A percentile compares a stretch with the other conserved stretches of the same genome.
phyloP scores from a whole-genome alignment of 805 yeast species.

The Lachancea cidri region DNA sequence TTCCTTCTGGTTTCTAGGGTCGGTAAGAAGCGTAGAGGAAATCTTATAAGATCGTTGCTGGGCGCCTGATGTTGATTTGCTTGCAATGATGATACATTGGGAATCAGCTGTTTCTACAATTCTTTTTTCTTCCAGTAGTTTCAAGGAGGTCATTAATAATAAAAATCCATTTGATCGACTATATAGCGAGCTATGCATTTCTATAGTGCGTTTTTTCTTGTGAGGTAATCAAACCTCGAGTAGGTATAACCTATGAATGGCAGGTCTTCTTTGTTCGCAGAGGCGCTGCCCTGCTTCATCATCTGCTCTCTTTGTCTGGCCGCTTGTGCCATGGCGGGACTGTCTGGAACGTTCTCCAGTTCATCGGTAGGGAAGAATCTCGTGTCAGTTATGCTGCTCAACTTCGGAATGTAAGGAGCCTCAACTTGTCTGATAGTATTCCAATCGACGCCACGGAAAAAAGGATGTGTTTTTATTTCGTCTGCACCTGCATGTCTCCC shows the following conservation, averaged over 20 bases:
- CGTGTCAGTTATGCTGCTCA: conserved; percentile 90
- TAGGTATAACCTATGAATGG: conserved; percentile 98
- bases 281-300: conserved; percentile 39
- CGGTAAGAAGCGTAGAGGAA: conserved; percentile 27
- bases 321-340: conserved; percentile 67
- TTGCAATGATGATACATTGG: conserved; percentile 31
- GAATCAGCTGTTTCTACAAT: conserved; percentile 39
- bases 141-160: background rate
- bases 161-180: background rate
- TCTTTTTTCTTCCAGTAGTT: conserved; percentile 1
- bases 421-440: conserved; percentile 77
- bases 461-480: conserved; percentile 85
- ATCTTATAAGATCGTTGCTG: conserved; percentile 34
- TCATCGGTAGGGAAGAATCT: conserved; percentile 98
- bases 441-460: conserved; percentile 96
- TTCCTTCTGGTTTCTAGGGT: conserved; percentile 9
- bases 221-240: conserved; percentile 87
- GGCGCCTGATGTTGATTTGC: conserved; percentile 38
- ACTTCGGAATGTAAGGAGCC: conserved; percentile 91
- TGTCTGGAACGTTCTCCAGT: conserved; percentile 88
- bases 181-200: background rate
- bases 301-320: conserved; percentile 57
- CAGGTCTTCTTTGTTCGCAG: conserved; percentile 69
- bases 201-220: conserved; percentile 55
- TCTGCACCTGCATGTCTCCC: conserved; percentile 91